phyloP scores from a whole-genome alignment of 1,139 yeast species.

The Debaryomyces sp. region DNA sequence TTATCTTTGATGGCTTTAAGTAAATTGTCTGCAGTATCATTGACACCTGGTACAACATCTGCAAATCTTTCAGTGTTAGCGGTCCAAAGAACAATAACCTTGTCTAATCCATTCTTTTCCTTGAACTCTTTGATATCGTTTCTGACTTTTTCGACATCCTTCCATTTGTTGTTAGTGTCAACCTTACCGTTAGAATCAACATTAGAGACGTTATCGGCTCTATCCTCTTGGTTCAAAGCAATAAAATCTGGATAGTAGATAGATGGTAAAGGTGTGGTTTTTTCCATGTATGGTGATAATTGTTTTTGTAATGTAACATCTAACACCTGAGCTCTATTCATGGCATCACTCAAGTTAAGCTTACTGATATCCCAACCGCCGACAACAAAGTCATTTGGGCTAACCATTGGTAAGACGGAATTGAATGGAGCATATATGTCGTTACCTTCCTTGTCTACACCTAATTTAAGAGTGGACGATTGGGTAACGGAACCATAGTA shows the following conservation, averaged over 20 bases:
- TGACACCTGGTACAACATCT: conserved; percentile 74
- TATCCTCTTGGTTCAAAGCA: conserved; percentile 90
- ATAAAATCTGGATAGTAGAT: conserved; percentile 95
- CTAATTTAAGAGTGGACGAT: conserved; percentile 86
- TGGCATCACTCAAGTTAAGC: conserved; percentile 71
- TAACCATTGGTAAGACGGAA: conserved; percentile 82
- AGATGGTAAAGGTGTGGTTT: conserved; percentile 75
- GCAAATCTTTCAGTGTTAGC: conserved; percentile 97
- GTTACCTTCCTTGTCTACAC: conserved; percentile 77
- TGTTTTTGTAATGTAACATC: conserved; percentile 84
- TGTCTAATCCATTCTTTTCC: conserved; percentile 70
- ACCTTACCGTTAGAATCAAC: conserved; percentile 52
- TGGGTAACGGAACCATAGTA: conserved; percentile 97
- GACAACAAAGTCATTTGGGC: conserved; percentile 87
- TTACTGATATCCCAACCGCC: conserved; percentile 95
- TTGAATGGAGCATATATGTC: conserved; percentile 95
- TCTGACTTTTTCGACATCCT: conserved; percentile 85
- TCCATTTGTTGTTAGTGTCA: conserved; percentile 74
- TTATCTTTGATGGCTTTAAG: conserved; percentile 72
- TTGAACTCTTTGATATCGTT: conserved; percentile 83
- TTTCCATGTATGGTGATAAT: conserved; percentile 65
- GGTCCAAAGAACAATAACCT: conserved; percentile 92
- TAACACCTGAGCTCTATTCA: conserved; percentile 84
- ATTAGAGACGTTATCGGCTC: conserved; percentile 87
- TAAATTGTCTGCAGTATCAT: conserved; percentile 85